Evolutionary conservation across 2,329 filamentous ascomycete genomes (phyloP), one percentile per base, ranked within the genome.

Genomic region (Colletotrichum filicis): DNA sequence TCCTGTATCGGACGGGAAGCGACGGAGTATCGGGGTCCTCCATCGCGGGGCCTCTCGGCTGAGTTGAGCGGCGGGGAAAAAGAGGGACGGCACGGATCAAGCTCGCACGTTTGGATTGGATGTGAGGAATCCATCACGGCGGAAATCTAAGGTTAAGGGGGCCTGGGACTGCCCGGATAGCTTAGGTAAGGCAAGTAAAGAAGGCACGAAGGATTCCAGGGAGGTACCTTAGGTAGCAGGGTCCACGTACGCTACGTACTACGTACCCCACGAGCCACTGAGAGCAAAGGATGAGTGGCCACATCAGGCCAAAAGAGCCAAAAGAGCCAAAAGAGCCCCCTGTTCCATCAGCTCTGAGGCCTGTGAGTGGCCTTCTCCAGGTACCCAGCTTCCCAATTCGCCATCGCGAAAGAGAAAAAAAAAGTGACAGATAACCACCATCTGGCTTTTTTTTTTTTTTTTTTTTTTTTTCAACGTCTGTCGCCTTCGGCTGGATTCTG

Each of bases 371-470:
- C 57, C 68, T 60, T 19, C n/a, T 28, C n/a, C 42, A 37, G 22
- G 32, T 28, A 30, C 58, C 11, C n/a, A 26, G 24, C 19, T 19
- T 22, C 68, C 53, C 59, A 70, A 66, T 73, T 73, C 56, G 67
- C 67, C 71, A 73, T 73, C 67, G 56, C 67, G 68, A 74, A 71
- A 37, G 60, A 70, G 26, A 53, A 70, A 26, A 53, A 53, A 62
- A 60, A 26, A 71, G 61, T 71, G 28, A 74, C 71, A 74, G 71
- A 71, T 74, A 66, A 55, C 60, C 59, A 69, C 57, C 52, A 69
- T 49, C 28, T 37, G 53, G 22, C 26, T 24, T 28, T 28, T 55
- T 24, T 56, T 24, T 19, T 24, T 56, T 6, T 28, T 24, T 26
- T 14, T 28, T 28, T 56, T 24, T 5, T 28, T 55, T 24, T 56